A percentile compares a stretch with the other conserved stretches of the same genome.
phyloP scores from a whole-genome alignment of 2,329 filamentous ascomycete species.

The Keithomyces neogunnii region DNA sequence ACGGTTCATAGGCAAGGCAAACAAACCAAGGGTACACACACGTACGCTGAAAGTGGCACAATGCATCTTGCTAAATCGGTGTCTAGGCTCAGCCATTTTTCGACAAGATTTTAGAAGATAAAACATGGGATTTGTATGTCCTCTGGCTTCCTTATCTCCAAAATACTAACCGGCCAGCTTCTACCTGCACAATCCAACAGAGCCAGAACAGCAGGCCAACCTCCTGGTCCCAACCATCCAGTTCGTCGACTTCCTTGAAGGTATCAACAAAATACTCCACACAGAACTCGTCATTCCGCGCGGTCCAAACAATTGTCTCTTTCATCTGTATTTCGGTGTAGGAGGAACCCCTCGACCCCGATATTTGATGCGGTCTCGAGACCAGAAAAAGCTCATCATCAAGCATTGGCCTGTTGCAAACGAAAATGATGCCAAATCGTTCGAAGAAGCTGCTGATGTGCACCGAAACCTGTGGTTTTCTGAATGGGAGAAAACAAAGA shows the following conservation, averaged over 20 bases:
- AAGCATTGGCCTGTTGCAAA: constrained; percentile 26
- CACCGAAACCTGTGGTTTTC: not conserved
- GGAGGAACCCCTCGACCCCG: constrained; percentile 55
- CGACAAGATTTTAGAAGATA: constrained; percentile 46
- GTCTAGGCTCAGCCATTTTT: constrained; percentile 43
- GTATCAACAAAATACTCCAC: constrained; percentile 53
- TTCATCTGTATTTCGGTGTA: constrained; percentile 53
- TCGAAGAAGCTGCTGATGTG: constrained; percentile 15
- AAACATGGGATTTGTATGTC: constrained; percentile 69
- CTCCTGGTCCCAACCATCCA: constrained; percentile 62
- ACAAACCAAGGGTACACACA: constrained; percentile 33
- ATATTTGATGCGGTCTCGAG: constrained; percentile 53
- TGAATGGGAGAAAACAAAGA: constrained; percentile 4
- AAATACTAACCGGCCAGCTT: constrained; percentile 38
- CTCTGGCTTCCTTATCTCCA: not conserved
- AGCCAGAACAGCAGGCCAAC: constrained; percentile 41
- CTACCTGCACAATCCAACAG: constrained; percentile 50
- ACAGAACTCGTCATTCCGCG: constrained; percentile 50
- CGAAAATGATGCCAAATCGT: constrained; percentile 22
- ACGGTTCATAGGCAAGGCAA: constrained; percentile 47
- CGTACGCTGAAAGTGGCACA: not conserved
- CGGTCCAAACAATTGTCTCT: constrained; percentile 40
- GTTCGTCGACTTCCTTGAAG: constrained; percentile 52
- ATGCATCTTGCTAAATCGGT: not conserved
- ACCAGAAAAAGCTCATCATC: constrained; percentile 26